Evolutionary conservation across 225 moss, liverwort and hornwort species (phyloP).

Genomic region (Pleurozium schreberi): DNA sequence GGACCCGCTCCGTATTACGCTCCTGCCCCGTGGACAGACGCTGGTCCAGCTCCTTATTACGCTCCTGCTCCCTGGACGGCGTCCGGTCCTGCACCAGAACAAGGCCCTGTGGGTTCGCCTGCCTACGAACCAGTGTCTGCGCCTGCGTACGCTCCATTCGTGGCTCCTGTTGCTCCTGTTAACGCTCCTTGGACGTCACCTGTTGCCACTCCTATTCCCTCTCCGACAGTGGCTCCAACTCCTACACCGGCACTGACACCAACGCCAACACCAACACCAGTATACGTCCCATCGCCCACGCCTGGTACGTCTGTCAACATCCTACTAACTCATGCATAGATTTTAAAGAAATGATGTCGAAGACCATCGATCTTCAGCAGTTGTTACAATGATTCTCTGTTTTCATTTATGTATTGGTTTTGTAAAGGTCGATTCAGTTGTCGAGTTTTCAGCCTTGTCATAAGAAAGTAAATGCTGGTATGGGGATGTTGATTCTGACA

Average conservation of each 20-base stretch:
- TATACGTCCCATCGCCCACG: not conserved
- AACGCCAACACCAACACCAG: not conserved
- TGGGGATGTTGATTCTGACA: not conserved
- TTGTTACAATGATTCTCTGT: too few species aligned
- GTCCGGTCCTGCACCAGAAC: not conserved
- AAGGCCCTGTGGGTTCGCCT: not conserved
- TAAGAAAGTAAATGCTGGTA: too few species aligned
- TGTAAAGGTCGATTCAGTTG: too few species aligned
- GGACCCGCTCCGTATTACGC: not conserved
- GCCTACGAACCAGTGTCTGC: not conserved
- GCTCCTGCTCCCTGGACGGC: constrained; percentile 2
- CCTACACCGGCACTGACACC: too few species aligned
- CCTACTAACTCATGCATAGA: too few species aligned
- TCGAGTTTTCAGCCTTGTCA: too few species aligned
- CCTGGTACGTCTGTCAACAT: not conserved
- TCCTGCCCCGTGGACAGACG: not conserved
- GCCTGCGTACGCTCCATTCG: not conserved
- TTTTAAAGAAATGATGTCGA: too few species aligned
- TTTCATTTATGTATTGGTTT: too few species aligned
- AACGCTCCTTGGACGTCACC: constrained; percentile 3
- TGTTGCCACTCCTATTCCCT: not conserved
- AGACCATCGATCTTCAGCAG: too few species aligned
- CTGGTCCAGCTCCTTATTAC: not conserved
- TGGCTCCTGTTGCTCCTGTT: not conserved
- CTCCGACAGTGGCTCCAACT: not conserved